phyloP scores from a whole-genome alignment of 164 flowering plant genomes.

The Protea cynaroides region DNA sequence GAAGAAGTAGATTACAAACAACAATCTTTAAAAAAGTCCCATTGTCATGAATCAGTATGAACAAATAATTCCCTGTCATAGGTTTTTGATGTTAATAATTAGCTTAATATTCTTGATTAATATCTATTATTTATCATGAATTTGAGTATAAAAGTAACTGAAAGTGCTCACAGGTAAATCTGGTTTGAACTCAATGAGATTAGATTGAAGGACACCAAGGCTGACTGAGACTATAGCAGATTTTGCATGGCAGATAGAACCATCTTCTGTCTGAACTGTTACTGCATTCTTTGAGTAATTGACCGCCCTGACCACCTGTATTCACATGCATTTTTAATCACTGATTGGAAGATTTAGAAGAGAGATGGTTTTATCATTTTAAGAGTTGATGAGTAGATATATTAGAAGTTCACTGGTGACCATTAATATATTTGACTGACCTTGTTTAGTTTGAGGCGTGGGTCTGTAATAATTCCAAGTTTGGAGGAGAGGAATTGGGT shows the following conservation, averaged over 20 bases:
- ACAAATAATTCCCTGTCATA: background rate
- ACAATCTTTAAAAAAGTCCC: too few relatives aligned
- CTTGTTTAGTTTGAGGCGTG: constrained; percentile 14
- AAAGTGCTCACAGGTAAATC: constrained; percentile 25
- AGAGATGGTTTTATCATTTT: too few relatives aligned
- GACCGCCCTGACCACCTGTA: constrained; percentile 30
- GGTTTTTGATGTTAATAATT: too few relatives aligned
- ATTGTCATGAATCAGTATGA: background rate
- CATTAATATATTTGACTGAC: background rate
- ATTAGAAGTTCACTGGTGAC: too few relatives aligned
- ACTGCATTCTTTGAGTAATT: constrained; percentile 22
- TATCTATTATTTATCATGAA: too few relatives aligned
- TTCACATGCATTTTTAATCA: too few relatives aligned
- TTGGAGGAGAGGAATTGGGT: constrained; percentile 17
- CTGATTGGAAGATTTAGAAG: too few relatives aligned
- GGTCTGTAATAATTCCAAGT: constrained; percentile 15
- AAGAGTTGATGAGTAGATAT: too few relatives aligned
- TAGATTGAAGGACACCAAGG: constrained; percentile 37
- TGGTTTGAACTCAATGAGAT: constrained; percentile 32
- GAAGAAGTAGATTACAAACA: background rate
- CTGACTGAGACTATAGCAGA: constrained; percentile 29
- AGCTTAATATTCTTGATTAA: too few relatives aligned
- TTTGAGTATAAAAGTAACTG: background rate
- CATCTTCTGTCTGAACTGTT: constrained; percentile 34
- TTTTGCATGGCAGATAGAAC: constrained; percentile 21